Conservation (phyloP, 768 basidiomycete species). For the Lentinula sp. region DNA sequence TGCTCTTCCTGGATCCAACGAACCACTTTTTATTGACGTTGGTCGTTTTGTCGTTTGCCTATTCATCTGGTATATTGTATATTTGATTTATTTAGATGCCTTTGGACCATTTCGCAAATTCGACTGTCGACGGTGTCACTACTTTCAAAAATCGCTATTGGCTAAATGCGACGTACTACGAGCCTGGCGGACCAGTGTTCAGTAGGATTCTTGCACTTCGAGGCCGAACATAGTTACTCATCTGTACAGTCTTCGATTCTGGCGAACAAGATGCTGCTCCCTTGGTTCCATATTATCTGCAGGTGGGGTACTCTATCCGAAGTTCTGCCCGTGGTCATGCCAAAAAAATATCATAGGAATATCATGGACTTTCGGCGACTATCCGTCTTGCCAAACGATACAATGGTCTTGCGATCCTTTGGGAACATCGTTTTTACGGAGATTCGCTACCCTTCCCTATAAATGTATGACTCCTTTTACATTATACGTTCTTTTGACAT, state of each 20-base stretch:
- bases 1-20: background rate
- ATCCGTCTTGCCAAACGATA: slow-evolving; percentile 43
- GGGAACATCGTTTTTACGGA: slow-evolving; percentile 48
- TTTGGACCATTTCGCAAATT: slow-evolving; percentile 37
- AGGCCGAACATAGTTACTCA: background rate
- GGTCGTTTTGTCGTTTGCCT: background rate
- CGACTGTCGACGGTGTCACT: slow-evolving; percentile 10
- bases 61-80: background rate
- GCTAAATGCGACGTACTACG: slow-evolving; percentile 42
- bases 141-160: slow-evolving; percentile 44
- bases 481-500: background rate
- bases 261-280: slow-evolving; percentile 46
- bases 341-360: slow-evolving; percentile 24
- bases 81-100: slow-evolving; percentile 27
- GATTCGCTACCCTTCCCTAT: slow-evolving; percentile 41
- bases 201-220: slow-evolving; percentile 19
- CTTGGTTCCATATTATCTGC: slow-evolving; percentile 42
- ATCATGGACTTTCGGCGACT: slow-evolving; percentile 40
- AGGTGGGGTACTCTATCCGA: slow-evolving; percentile 17
- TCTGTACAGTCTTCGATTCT: slow-evolving; percentile 39
- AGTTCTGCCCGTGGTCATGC: background rate
- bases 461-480: slow-evolving; percentile 23
- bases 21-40: slow-evolving; percentile 1
- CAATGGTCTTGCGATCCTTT: slow-evolving; percentile 39
- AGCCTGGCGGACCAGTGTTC: slow-evolving; percentile 42